A percentile compares a stretch with the other conserved stretches of the same genome.
phyloP scores from a whole-genome alignment of 2,329 filamentous ascomycete species.

The Penicillium brevicompactum region DNA sequence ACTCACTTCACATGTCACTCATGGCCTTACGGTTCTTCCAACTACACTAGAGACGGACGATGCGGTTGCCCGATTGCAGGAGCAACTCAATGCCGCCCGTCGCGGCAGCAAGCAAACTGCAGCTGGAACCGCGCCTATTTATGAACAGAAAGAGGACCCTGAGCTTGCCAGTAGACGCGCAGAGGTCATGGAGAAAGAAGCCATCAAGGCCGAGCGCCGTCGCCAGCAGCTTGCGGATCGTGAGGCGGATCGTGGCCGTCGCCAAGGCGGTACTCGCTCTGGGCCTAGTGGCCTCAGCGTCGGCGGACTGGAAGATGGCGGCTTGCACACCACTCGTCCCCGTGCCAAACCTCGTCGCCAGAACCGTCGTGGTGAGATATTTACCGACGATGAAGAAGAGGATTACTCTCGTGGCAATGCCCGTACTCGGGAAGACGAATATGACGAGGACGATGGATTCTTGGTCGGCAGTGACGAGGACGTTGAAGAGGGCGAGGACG shows the following conservation, averaged over 20 bases:
- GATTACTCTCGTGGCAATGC: slow-evolving; percentile 48
- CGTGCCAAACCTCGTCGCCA: slow-evolving; percentile 41
- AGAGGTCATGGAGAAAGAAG: slow-evolving; percentile 62
- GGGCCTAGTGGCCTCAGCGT: slow-evolving; percentile 55
- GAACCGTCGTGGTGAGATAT: slow-evolving; percentile 51
- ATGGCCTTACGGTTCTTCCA: slow-evolving; percentile 59
- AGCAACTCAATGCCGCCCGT: slow-evolving; percentile 59
- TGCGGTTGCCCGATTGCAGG: slow-evolving; percentile 63
- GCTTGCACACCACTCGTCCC: slow-evolving; percentile 45
- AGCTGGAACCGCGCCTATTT: slow-evolving; percentile 57
- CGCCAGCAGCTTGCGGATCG: slow-evolving; percentile 58
- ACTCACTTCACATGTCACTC: slow-evolving; percentile 64
- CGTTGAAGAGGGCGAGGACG: slow-evolving; percentile 47
- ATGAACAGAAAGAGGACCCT: slow-evolving; percentile 63
- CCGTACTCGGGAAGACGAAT: slow-evolving; percentile 71
- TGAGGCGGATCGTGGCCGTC: slow-evolving; percentile 57
- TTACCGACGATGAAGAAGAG: slow-evolving; percentile 54
- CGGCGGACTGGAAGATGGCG: slow-evolving; percentile 61
- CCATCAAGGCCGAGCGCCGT: slow-evolving; percentile 55
- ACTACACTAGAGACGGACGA: slow-evolving; percentile 60
- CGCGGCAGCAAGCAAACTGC: slow-evolving; percentile 54
- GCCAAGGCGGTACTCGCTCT: slow-evolving; percentile 47
- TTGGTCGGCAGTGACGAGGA: slow-evolving; percentile 58
- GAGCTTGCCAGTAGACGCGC: slow-evolving; percentile 62
- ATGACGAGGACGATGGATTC: slow-evolving; percentile 81